Evolutionary conservation across 1,139 yeast species (phyloP), one percentile per base, ranked within the genome.

Genomic region (Magnusiomyces sp.): DNA sequence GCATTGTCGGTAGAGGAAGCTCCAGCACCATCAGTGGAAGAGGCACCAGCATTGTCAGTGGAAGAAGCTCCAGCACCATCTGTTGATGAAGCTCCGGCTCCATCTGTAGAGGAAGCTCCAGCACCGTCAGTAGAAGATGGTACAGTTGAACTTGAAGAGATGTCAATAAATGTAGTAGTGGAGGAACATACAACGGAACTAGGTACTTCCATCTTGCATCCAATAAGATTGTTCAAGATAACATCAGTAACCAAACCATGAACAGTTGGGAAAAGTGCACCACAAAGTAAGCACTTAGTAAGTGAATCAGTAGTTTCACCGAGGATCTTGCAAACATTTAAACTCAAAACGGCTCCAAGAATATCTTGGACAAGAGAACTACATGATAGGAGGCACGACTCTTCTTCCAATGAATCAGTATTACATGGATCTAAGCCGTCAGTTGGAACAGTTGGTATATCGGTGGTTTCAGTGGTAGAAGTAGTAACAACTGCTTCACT

Each of bases 201-300:
- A 5, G 37, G n/a, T 4, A 34, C 37, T 10, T 13, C 16, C 16
- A n/a, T 34, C 5, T 34, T 7, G 29, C 37, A n/a, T 4, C 16
- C 16, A 14, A 34, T 34, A 14, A 34, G 37, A 10, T 14, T 3
- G 37, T 13, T 10, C n/a, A 34, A 34, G 11, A 16, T 19, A 37
- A 37, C 20, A 19, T 37, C 20, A 10, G 5, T 4, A 19, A 37
- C 40, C 42, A 48, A 16, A 2, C 11, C 4, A 37, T 36, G 17
- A 3, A 48, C 45, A 13, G 10, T 14, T 17, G 44, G 47, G 37
- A 43, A 48, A n/a, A 48, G 38, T 11, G 47, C 45, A 19, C 50
- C 50, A 39, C 97, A 49, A 90, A 70, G 20, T 90, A 77, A 2
- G 95, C 95, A 10, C 53, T 55, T 44, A 49, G 49, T 13, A 49